Evolutionary conservation across 768 basidiomycete genomes (phyloP).

Genomic region (Suillus brevipes): DNA sequence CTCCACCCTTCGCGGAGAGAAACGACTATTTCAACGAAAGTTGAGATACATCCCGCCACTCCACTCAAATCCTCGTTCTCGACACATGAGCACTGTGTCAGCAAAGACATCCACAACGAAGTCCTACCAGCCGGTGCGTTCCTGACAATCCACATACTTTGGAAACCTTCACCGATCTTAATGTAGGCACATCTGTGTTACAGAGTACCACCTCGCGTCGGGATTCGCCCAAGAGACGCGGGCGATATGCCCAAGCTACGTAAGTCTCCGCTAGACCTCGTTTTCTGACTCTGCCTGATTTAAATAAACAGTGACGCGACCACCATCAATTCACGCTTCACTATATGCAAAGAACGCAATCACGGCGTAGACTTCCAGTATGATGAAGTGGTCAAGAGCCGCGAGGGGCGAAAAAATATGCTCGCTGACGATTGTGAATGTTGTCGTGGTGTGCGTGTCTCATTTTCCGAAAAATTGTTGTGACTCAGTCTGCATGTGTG

Average conservation of each 20-base stretch:
- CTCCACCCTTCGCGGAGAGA: background rate
- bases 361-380: conserved; percentile 66
- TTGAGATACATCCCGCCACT: background rate
- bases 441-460: conserved; percentile 64
- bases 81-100: background rate
- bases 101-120: background rate
- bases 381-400: conserved; percentile 74
- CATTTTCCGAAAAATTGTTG: background rate
- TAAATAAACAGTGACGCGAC: conserved; percentile 20
- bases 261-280: conserved; percentile 22
- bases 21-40: background rate
- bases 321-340: conserved; percentile 64
- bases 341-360: conserved; percentile 67
- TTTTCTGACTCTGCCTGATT: conserved; percentile 2
- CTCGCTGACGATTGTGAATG: conserved; percentile 81
- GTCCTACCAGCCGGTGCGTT: background rate
- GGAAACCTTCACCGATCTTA: background rate
- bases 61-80: background rate
- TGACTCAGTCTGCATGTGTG: background rate
- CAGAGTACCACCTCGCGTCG: background rate
- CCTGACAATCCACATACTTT: background rate
- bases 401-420: conserved; percentile 61
- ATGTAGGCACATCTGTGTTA: background rate
- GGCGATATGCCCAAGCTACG: conserved; percentile 53
- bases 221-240: conserved; percentile 50